Percentiles rank a stretch among this genome's conserved stretches.
phyloP scores from a whole-genome alignment of 106 monocot species.

The Acanthochlamys bracteata region DNA sequence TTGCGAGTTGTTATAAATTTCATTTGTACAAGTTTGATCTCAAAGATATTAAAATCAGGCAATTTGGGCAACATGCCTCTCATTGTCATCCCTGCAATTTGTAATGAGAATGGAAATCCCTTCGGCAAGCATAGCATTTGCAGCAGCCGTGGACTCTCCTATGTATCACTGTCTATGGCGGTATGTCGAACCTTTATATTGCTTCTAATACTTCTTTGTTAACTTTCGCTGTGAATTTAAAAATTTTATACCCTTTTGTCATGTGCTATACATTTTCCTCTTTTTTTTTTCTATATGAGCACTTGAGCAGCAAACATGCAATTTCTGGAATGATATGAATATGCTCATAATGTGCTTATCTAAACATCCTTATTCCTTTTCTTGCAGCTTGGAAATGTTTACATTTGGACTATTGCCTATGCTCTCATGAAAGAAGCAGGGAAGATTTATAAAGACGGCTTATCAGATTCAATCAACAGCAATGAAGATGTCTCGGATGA shows the following conservation, averaged over 20 bases:
- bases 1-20: not conserved
- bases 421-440: slow-evolving; percentile 27
- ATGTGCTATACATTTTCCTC: not conserved
- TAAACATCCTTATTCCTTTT: not conserved
- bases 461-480: not conserved
- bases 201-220: no score
- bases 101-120: slow-evolving; percentile 38
- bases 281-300: not conserved
- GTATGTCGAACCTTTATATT: not conserved
- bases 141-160: slow-evolving; percentile 35
- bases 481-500: not conserved
- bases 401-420: slow-evolving; percentile 49
- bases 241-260: not conserved
- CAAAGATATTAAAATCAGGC: slow-evolving; percentile 20
- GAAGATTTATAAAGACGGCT: slow-evolving; percentile 1
- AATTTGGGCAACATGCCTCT: slow-evolving; percentile 59
- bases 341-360: no score
- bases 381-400: slow-evolving; percentile 48
- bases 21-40: not conserved
- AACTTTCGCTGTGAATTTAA: not conserved
- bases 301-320: not conserved
- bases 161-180: slow-evolving; percentile 71
- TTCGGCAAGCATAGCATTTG: slow-evolving; percentile 44
- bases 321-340: no score
- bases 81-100: slow-evolving; percentile 55